Evolutionary conservation across 83 land plant species (phyloP), one percentile per base, ranked within the genome.

Genomic region (Thuja plicata): DNA sequence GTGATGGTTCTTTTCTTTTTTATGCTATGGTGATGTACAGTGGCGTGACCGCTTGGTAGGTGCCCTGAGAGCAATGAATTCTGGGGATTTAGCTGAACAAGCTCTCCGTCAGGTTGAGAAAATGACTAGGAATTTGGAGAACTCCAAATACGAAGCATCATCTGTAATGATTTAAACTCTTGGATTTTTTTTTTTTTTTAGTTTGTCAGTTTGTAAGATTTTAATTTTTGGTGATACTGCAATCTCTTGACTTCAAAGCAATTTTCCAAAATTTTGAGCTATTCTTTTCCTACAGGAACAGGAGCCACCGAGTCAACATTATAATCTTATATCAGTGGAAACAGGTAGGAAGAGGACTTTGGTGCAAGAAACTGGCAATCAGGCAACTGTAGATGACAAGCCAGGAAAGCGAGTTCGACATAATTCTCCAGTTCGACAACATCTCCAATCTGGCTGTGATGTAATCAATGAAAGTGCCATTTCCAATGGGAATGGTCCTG

Each of bases 1-100:
- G 41, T 90, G 40, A 66, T 81, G 87, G 8, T 84, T 87, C 10
- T 87, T 76, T 87, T 30, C 11, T 9, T 84, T 27, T 48, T 88
- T 40, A 50, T 46, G 13, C 37, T 73, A 48, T 55, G 46, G 87
- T 89, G 86, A 85, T 70, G 41, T 93, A 87, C 92, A 98, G 99
- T 98, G 99, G 99, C 94, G 96, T 57, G 96, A 97, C 41, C 97
- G 98, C n/a, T 87, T 98, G 54, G 89, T 92, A 79, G 91, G 86
- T 78, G 98, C 98, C 54, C 80, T 98, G 85, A 88, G 90, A 87
- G 87, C 90, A 76, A 94, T 97, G 93, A 92, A 95, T 89, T 92
- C 89, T 89, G 99, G 97, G 66, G 91, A 91, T 74, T 32, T 88
- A 21, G 93, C 92, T n/a, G 98, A 94, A 43, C 85, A 90, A 83